phyloP scores from a whole-genome alignment of 1,284 basidiomycete species.

The Flammula alnicola region DNA sequence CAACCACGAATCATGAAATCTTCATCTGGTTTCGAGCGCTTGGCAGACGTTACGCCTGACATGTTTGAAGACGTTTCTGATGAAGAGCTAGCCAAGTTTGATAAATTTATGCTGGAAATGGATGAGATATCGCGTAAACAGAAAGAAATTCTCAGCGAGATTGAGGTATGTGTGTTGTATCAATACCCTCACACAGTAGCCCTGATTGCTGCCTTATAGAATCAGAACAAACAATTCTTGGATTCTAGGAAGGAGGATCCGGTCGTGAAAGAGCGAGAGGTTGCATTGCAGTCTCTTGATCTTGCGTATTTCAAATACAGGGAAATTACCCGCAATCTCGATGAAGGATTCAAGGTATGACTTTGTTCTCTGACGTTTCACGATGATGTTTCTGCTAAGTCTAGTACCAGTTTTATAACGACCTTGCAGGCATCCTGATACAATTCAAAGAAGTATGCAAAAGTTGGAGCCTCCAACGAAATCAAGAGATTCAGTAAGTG shows the following conservation, averaged over 20 bases:
- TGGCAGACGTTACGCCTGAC: conserved; percentile 77
- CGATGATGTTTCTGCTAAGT: neutral
- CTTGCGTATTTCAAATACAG: conserved; percentile 88
- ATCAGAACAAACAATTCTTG: conserved; percentile 78
- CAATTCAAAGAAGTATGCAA: conserved; percentile 80
- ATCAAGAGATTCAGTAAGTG: conserved; percentile 64
- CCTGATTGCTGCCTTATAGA: conserved; percentile 43
- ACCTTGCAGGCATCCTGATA: conserved; percentile 70
- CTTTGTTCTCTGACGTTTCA: neutral
- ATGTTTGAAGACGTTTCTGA: conserved; percentile 88
- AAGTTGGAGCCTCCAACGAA: conserved; percentile 74
- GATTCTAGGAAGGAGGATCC: conserved; percentile 82
- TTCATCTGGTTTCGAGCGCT: conserved; percentile 64
- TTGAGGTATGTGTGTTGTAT: conserved; percentile 57
- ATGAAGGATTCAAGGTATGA: conserved; percentile 84
- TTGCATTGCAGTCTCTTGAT: conserved; percentile 86
- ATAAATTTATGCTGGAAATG: conserved; percentile 72
- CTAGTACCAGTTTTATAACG: conserved; percentile 87
- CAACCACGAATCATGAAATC: conserved; percentile 70
- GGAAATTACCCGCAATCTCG: conserved; percentile 84
- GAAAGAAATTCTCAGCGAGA: conserved; percentile 63
- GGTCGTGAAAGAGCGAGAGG: conserved; percentile 81
- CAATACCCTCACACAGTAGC: neutral
- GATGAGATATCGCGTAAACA: conserved; percentile 66
- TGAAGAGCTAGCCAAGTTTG: conserved; percentile 81